phyloP scores from a whole-genome alignment of 495 filamentous ascomycete species.

The Clohesyomyces aquaticus region DNA sequence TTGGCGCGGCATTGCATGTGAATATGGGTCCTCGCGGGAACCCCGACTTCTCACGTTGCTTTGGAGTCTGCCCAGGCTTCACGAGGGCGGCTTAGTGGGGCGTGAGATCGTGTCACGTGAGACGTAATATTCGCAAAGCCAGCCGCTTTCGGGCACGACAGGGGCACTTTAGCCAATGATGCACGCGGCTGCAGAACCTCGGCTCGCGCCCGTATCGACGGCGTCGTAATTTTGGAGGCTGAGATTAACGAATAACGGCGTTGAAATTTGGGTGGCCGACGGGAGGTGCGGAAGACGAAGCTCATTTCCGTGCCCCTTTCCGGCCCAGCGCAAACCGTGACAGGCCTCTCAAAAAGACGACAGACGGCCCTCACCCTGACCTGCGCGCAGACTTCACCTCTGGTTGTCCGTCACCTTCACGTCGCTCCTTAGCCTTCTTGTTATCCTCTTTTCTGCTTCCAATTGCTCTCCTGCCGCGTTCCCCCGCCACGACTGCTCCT shows the following conservation, averaged over 20 bases:
- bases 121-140: not conserved
- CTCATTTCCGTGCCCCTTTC: constrained; percentile 37
- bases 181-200: not conserved
- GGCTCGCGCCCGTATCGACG: not conserved
- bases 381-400: constrained; percentile 12
- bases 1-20: not conserved
- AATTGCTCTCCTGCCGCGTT: not conserved
- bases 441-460: constrained; percentile 4
- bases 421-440: constrained; percentile 35
- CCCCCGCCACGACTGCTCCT: not conserved
- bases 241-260: not conserved
- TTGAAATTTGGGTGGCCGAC: constrained; percentile 2
- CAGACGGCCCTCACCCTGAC: not conserved
- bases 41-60: too few relatives aligned
- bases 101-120: too few relatives aligned
- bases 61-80: not conserved
- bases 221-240: not conserved
- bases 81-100: too few relatives aligned
- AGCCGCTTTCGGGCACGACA: not conserved
- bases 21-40: not conserved
- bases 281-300: constrained; percentile 20
- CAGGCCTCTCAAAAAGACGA: not conserved
- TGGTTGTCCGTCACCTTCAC: constrained; percentile 20
- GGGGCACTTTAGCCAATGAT: constrained; percentile 1
- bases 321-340: not conserved